phyloP scores from a whole-genome alignment of 2,329 filamentous ascomycete genomes.

The Thielaviopsis populi region DNA sequence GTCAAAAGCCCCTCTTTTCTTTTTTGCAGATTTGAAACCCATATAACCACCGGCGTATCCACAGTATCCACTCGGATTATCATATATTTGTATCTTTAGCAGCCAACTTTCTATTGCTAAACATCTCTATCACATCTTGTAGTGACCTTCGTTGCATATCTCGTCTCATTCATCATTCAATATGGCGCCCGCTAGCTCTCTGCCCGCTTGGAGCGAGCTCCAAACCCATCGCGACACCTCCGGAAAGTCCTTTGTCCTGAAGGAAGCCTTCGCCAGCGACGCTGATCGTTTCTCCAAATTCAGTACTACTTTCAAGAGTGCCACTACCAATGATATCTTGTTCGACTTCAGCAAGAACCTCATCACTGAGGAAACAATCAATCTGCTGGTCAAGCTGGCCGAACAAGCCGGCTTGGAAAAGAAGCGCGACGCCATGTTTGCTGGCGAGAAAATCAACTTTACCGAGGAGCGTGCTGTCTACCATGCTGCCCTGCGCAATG shows the following conservation, averaged over 20 bases:
- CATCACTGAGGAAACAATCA: slow-evolving; percentile 78
- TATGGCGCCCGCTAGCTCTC: slow-evolving; percentile 73
- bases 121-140: neutral
- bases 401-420: slow-evolving; percentile 82
- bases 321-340: slow-evolving; percentile 71
- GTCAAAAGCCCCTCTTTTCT: slow-evolving; percentile 5
- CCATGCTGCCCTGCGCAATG: slow-evolving; percentile 86
- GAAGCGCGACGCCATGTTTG: slow-evolving; percentile 95
- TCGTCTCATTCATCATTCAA: slow-evolving; percentile 20
- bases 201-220: slow-evolving; percentile 77
- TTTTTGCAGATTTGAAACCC: neutral
- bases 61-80: neutral
- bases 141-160: neutral
- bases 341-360: slow-evolving; percentile 99
- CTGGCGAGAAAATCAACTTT: slow-evolving; percentile 97
- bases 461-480: slow-evolving; percentile 94
- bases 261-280: slow-evolving; percentile 83
- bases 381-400: slow-evolving; percentile 75
- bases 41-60: slow-evolving; percentile 4
- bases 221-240: slow-evolving; percentile 77
- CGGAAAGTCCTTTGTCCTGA: slow-evolving; percentile 80
- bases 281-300: slow-evolving; percentile 81
- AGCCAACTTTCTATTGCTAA: neutral
- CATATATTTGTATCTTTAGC: neutral
- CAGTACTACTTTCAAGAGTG: slow-evolving; percentile 69